phyloP scores from a whole-genome alignment of 2,329 filamentous ascomycete genomes.

The Verticillium nonalfalfae region DNA sequence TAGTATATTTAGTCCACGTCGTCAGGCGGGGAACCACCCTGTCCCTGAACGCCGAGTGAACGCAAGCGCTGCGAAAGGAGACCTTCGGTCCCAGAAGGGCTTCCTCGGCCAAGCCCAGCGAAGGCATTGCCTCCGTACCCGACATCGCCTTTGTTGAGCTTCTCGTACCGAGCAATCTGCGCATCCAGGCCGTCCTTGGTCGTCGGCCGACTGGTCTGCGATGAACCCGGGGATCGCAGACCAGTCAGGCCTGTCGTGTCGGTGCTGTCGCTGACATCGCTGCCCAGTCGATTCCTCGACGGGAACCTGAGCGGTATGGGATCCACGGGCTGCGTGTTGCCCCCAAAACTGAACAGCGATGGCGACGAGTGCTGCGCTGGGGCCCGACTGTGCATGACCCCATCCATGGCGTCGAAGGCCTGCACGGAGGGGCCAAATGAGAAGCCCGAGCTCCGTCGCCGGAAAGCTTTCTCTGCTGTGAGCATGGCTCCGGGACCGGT shows the following conservation, averaged over 20 bases:
- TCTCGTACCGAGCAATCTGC: constrained; percentile 46
- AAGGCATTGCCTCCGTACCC: constrained; percentile 56
- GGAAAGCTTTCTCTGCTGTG: constrained; percentile 52
- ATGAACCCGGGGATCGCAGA: constrained; percentile 16
- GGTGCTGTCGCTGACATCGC: constrained; percentile 22
- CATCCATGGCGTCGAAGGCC: constrained; percentile 28
- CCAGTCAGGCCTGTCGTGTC: constrained; percentile 13
- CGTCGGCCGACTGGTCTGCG: constrained; percentile 23
- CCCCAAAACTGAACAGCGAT: constrained; percentile 18
- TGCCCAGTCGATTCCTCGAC: constrained; percentile 21
- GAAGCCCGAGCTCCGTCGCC: constrained; percentile 51
- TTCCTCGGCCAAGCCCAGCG: constrained; percentile 24
- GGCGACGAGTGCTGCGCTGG: constrained; percentile 11
- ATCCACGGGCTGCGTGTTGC: constrained; percentile 31
- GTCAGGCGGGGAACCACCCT: constrained; percentile 1
- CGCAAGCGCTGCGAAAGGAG: constrained; percentile 64
- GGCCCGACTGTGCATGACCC: neutral
- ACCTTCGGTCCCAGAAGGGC: constrained; percentile 49
- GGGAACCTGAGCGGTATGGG: constrained; percentile 43
- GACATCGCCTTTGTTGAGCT: constrained; percentile 59
- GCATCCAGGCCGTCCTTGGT: constrained; percentile 26
- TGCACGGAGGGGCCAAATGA: constrained; percentile 24
- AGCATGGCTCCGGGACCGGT: constrained; percentile 40
- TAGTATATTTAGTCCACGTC: neutral
- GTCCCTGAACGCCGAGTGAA: constrained; percentile 46